These are phyloP conservation scores for Aspergillus hiratsukae DNA, from an alignment of 2,329 filamentous ascomycete genomes.

Conservation along the genomic window DNA sequence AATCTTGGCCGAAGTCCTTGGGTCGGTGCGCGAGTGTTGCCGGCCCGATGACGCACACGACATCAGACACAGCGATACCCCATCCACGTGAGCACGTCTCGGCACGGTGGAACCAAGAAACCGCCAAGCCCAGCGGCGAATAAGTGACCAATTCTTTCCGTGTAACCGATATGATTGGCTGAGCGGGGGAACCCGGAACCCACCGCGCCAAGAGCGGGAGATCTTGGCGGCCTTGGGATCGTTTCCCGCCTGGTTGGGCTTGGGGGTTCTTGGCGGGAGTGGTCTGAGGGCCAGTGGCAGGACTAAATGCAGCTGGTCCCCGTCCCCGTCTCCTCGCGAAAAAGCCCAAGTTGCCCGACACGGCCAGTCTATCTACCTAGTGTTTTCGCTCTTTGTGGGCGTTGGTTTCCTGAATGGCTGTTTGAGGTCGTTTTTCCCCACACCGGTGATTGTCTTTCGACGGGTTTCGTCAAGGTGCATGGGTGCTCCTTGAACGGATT, in stretches of 20 bases:
- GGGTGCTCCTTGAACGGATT: background rate
- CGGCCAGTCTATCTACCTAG: background rate
- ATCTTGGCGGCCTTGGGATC: background rate
- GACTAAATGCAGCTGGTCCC: background rate
- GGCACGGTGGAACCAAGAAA: background rate
- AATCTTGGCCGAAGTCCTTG: background rate
- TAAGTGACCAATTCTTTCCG: background rate
- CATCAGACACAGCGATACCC: background rate
- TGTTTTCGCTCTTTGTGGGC: background rate
- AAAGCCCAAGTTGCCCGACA: background rate
- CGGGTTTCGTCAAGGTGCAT: background rate
- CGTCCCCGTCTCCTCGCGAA: background rate
- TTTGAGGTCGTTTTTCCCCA: background rate
- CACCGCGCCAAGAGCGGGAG: background rate
- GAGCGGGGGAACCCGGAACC: background rate
- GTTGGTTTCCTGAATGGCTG: background rate
- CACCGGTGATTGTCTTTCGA: background rate
- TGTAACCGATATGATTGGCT: too few species aligned
- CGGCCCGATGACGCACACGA: slow-evolving; percentile 1
- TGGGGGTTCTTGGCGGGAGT: background rate
- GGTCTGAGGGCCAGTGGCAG: background rate
- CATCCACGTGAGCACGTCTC: background rate
- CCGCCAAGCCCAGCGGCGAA: background rate
- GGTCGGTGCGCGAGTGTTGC: background rate
- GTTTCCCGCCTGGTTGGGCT: background rate